phyloP scores from a whole-genome alignment of 805 yeast species.

The Metschnikowia henanensis region DNA sequence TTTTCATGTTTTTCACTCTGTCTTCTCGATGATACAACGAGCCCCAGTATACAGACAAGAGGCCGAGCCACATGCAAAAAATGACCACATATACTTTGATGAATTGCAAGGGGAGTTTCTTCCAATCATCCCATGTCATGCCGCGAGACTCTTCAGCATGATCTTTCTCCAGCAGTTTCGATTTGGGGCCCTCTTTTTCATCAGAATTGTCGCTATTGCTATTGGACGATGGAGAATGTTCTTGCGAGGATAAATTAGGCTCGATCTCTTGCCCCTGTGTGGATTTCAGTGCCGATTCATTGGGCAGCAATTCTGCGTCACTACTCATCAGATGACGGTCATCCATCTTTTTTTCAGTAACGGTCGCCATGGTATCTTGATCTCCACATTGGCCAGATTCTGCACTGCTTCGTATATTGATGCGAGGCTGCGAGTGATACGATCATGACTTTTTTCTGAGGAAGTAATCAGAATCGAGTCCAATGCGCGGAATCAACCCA shows the following conservation, averaged over 20 bases:
- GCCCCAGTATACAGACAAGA: slow-evolving; percentile 45
- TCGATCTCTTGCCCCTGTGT: neutral
- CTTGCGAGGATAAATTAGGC: neutral
- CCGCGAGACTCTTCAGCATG: neutral
- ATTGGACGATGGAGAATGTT: neutral
- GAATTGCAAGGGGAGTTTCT: slow-evolving; percentile 15
- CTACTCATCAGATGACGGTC: neutral
- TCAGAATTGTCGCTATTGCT: neutral
- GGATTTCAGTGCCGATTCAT: neutral
- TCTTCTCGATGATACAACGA: slow-evolving; percentile 30
- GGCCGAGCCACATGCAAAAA: slow-evolving; percentile 26
- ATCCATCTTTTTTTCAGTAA: neutral
- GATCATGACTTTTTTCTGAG: too few relatives aligned
- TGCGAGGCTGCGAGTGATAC: too few relatives aligned
- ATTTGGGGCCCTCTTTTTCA: neutral
- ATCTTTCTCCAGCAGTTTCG: neutral
- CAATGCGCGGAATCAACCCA: too few relatives aligned
- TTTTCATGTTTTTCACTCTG: slow-evolving; percentile 32
- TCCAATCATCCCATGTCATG: slow-evolving; percentile 16
- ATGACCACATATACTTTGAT: slow-evolving; percentile 21
- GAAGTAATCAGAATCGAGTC: too few relatives aligned
- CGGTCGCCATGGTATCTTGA: neutral
- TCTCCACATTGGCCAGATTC: too few relatives aligned
- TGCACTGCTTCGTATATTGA: too few relatives aligned
- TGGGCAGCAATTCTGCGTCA: neutral